A percentile compares a stretch with the other conserved stretches of the same genome.
Evolutionary conservation across 352 stramenopile species (phyloP).

Genomic region (Aphanomyces stellatus): DNA sequence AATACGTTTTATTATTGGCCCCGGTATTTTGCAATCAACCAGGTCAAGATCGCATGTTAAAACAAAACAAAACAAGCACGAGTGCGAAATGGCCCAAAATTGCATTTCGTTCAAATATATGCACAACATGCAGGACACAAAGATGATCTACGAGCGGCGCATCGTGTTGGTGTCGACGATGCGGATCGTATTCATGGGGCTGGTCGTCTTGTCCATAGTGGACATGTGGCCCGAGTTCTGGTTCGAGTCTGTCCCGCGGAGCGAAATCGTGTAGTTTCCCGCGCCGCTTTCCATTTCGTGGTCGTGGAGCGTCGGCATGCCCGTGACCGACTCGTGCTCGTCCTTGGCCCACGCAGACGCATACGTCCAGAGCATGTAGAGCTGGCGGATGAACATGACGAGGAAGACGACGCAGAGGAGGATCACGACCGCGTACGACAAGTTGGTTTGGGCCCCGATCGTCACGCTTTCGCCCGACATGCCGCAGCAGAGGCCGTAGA

Average conservation of each 20-base stretch:
- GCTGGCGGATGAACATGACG: conserved; percentile 13
- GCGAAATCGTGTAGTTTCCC: conserved; percentile 12
- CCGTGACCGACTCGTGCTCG: not conserved
- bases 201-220: not conserved
- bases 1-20: too few species aligned
- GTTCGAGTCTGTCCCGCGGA: not conserved
- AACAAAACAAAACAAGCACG: too few species aligned
- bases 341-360: conserved; percentile 16
- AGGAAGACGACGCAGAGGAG: not conserved
- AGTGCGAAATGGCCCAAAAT: too few species aligned
- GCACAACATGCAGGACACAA: not conserved
- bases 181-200: conserved; percentile 17
- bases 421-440: conserved; percentile 11
- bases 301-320: conserved; percentile 10
- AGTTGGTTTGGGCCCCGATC: not conserved
- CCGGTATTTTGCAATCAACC: too few species aligned
- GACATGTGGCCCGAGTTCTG: not conserved
- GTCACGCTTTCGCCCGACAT: conserved; percentile 11
- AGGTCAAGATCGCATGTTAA: too few species aligned
- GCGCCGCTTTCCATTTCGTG: not conserved
- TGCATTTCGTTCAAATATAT: too few species aligned
- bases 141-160: not conserved
- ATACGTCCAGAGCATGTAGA: conserved; percentile 10
- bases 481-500: not conserved
- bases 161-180: conserved; percentile 9